Percentiles rank a stretch among this genome's conserved stretches.
Evolutionary conservation across 345 rosid species (phyloP).

Genomic region (Psidium friedrichsthalianum): DNA sequence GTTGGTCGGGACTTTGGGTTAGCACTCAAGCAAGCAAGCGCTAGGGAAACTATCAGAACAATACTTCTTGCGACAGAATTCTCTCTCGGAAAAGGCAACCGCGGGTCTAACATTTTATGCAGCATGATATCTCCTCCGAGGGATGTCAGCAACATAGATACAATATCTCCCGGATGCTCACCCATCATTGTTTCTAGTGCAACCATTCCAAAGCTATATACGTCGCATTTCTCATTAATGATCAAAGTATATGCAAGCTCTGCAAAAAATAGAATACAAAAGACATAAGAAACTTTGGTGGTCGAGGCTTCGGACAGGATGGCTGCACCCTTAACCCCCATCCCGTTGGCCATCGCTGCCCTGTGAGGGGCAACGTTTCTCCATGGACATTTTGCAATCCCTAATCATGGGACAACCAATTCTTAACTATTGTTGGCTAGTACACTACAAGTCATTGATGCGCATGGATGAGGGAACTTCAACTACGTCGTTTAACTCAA

Average conservation of each 20-base stretch:
- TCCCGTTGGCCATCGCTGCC: background rate
- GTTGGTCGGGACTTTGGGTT: constrained; percentile 1
- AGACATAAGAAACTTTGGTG: too few species aligned
- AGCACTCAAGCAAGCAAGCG: constrained; percentile 1
- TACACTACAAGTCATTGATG: background rate
- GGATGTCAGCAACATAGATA: background rate
- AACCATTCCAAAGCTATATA: constrained; percentile 18
- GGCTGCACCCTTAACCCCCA: background rate
- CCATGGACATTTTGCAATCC: too few species aligned
- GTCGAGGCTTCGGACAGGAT: fast-evolving
- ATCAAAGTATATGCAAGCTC: constrained; percentile 16
- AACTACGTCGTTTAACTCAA: background rate
- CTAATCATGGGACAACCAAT: too few species aligned
- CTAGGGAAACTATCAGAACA: background rate
- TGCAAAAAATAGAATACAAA: background rate
- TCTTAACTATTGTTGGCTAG: background rate
- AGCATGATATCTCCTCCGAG: background rate
- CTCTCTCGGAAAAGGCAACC: background rate
- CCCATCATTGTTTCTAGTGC: constrained; percentile 10
- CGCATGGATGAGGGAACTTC: background rate
- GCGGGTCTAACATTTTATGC: background rate
- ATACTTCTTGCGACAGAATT: background rate
- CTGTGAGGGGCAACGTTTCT: background rate
- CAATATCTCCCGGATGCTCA: constrained; percentile 6
- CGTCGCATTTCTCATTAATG: constrained; percentile 10